phyloP scores from a whole-genome alignment of 768 basidiomycete genomes.

The Lentinula detonsa region DNA sequence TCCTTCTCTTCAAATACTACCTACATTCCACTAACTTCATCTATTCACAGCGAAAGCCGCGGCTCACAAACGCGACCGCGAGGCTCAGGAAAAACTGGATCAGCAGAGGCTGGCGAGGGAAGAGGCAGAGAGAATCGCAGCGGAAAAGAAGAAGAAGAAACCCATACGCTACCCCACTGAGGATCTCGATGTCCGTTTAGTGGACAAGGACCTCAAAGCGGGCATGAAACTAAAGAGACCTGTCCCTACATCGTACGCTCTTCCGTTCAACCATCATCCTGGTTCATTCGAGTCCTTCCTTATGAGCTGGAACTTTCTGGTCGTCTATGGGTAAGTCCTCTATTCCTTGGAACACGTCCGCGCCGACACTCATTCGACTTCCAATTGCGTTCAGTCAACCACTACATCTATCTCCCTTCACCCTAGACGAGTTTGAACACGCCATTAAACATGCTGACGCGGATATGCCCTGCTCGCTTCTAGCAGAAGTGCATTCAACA shows the following conservation, averaged over 20 bases:
- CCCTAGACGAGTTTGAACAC: constrained; percentile 89
- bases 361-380: constrained; percentile 4
- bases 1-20: background rate
- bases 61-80: constrained; percentile 52
- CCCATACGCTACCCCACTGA: constrained; percentile 91
- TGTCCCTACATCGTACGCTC: constrained; percentile 47
- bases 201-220: constrained; percentile 79
- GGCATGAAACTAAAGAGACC: constrained; percentile 68
- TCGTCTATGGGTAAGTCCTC: constrained; percentile 78
- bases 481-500: constrained; percentile 84
- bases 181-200: constrained; percentile 76
- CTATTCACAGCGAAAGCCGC: constrained; percentile 19
- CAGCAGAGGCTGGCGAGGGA: constrained; percentile 59
- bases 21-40: constrained; percentile 1
- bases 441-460: constrained; percentile 70
- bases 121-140: constrained; percentile 64
- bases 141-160: constrained; percentile 84
- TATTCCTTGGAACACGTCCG: background rate
- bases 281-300: constrained; percentile 79
- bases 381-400: constrained; percentile 54
- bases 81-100: constrained; percentile 65
- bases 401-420: constrained; percentile 80
- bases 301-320: constrained; percentile 91
- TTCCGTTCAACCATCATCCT: constrained; percentile 65
- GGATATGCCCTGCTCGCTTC: constrained; percentile 69